Evolutionary conservation across 805 yeast species (phyloP).

Genomic region (Nakazawaea ambrosiae): DNA sequence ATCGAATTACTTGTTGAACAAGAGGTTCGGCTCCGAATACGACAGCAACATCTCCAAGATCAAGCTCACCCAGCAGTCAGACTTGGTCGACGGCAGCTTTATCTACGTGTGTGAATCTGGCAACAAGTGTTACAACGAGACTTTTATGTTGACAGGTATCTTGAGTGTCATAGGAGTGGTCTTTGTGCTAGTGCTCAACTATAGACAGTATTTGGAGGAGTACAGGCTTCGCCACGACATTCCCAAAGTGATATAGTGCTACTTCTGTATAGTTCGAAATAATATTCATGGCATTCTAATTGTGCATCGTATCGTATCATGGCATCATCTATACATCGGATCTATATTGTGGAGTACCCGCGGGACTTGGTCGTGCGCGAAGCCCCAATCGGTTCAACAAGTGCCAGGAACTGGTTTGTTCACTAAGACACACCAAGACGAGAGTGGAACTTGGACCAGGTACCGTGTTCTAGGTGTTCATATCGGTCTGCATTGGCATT

Average conservation of each 20-base stretch:
- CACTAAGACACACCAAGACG: too few species aligned
- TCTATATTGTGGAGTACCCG: too few species aligned
- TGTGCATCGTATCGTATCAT: too few species aligned
- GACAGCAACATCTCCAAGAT: slow-evolving; percentile 34
- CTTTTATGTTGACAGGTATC: slow-evolving; percentile 31
- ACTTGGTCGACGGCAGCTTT: neutral
- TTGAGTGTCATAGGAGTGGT: slow-evolving; percentile 23
- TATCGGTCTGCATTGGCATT: too few species aligned
- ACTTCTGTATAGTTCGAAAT: neutral
- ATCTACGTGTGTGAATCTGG: slow-evolving; percentile 19
- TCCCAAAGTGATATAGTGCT: slow-evolving; percentile 2
- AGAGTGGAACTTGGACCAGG: too few species aligned
- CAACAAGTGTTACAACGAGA: slow-evolving; percentile 28
- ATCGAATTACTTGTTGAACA: slow-evolving; percentile 53
- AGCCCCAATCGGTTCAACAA: too few species aligned
- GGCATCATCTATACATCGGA: too few species aligned
- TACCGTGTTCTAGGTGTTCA: too few species aligned
- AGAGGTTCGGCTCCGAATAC: slow-evolving; percentile 55
- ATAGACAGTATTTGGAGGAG: slow-evolving; percentile 2
- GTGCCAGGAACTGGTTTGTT: too few species aligned
- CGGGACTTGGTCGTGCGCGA: too few species aligned
- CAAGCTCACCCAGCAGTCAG: slow-evolving; percentile 2
- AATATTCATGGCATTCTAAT: too few species aligned
- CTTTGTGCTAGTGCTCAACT: slow-evolving; percentile 17
- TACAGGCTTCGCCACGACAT: neutral